Conservation (phyloP, 306 rosid species). For the Casuarina equisetifolia region DNA sequence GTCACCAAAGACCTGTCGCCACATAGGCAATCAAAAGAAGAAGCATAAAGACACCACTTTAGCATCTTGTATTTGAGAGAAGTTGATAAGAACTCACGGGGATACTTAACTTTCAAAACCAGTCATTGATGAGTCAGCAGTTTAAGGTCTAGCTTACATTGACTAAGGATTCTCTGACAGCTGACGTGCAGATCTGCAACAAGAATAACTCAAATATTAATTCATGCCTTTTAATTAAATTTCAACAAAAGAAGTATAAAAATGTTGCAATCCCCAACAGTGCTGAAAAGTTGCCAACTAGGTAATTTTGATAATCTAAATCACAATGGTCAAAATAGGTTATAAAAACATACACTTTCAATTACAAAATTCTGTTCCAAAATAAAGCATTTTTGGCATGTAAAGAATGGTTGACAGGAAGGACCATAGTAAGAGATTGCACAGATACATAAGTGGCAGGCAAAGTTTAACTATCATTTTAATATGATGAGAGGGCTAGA, state of each 20-base stretch:
- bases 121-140: slow-evolving; percentile 39
- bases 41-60: slow-evolving; percentile 34
- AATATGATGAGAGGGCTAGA: slow-evolving; percentile 4
- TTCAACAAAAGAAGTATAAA: slow-evolving; percentile 8
- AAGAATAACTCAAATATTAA: slow-evolving; percentile 16
- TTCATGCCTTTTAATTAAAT: slow-evolving; percentile 19
- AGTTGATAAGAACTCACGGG: slow-evolving; percentile 31
- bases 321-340: not conserved
- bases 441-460: not conserved
- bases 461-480: slow-evolving; percentile 3
- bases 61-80: slow-evolving; percentile 40
- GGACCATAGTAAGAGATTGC: not conserved
- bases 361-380: not conserved
- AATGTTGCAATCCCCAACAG: slow-evolving; percentile 5
- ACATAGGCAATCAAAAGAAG: slow-evolving; percentile 41
- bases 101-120: slow-evolving; percentile 39
- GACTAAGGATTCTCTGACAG: slow-evolving; percentile 77
- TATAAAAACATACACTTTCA: not conserved
- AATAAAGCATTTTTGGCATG: not conserved
- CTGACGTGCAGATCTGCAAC: slow-evolving; percentile 84
- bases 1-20: slow-evolving; percentile 78
- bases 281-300: not conserved
- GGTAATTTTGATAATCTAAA: slow-evolving; percentile 9
- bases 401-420: not conserved
- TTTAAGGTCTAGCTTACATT: slow-evolving; percentile 71